Percentiles rank a stretch among this genome's conserved stretches.
phyloP scores from a whole-genome alignment of 108 stramenopile species.

The Skeletonema menzelii region DNA sequence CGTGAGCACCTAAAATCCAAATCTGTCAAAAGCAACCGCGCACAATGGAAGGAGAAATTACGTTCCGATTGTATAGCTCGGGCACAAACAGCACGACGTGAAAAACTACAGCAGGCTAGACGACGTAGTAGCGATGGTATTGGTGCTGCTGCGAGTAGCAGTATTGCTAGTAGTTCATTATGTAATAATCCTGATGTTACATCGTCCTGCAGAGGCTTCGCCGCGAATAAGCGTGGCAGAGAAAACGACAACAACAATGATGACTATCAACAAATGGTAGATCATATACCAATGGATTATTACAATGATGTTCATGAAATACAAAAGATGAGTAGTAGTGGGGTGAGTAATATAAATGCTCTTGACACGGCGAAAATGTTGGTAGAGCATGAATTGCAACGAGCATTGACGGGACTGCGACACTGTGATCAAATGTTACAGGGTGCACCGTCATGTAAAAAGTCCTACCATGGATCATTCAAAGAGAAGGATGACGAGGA shows the following conservation, averaged over 20 bases:
- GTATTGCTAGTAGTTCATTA: background rate
- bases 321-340: background rate
- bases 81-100: background rate
- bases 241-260: background rate
- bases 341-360: slow-evolving; percentile 4
- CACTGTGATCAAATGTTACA: slow-evolving; percentile 2
- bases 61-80: background rate
- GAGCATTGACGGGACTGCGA: slow-evolving; percentile 18
- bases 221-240: background rate
- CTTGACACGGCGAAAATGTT: slow-evolving; percentile 23
- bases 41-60: background rate
- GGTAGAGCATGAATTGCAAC: slow-evolving; percentile 29
- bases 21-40: background rate
- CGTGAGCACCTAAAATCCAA: background rate
- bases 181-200: background rate
- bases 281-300: background rate
- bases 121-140: background rate
- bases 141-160: background rate
- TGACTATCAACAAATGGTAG: slow-evolving; percentile 1
- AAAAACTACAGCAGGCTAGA: background rate
- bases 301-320: background rate
- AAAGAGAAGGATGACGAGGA: background rate
- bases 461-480: background rate
- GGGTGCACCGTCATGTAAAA: slow-evolving; percentile 11
- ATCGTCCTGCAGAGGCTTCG: background rate